These are phyloP conservation scores for Endocarpon pusillum DNA, from an alignment of 495 filamentous ascomycete genomes.

Conservation along the genomic window DNA sequence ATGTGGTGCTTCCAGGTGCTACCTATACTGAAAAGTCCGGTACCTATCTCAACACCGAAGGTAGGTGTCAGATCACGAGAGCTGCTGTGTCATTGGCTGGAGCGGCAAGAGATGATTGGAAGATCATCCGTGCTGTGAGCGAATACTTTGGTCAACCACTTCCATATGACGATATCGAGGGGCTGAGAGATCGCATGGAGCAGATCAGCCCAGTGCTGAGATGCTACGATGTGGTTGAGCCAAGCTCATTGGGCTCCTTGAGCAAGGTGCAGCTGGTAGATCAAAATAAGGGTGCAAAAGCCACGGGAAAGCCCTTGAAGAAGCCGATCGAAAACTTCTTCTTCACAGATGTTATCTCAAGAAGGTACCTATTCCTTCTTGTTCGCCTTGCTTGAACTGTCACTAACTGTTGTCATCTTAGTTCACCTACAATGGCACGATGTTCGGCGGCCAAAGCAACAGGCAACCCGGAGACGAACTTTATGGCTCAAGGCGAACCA, in stretches of 20 bases:
- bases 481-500: conserved; percentile 64
- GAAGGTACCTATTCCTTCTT: conserved; percentile 45
- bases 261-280: conserved; percentile 88
- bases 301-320: conserved; percentile 49
- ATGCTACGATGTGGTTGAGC: conserved; percentile 80
- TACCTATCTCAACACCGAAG: conserved; percentile 95
- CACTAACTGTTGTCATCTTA: conserved; percentile 16
- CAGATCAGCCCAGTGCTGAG: conserved; percentile 82
- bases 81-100: conserved; percentile 73
- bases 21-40: conserved; percentile 96
- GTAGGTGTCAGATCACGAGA: conserved; percentile 81
- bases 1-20: conserved; percentile 83
- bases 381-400: conserved; percentile 2
- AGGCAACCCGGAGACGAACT: conserved; percentile 57
- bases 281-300: conserved; percentile 73
- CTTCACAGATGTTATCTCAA: conserved; percentile 89
- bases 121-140: conserved; percentile 80
- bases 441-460: conserved; percentile 71
- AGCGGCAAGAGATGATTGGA: conserved; percentile 91
- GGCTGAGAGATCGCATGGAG: conserved; percentile 79
- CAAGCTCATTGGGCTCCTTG: conserved; percentile 46
- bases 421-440: conserved; percentile 92
- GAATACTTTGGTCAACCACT: conserved; percentile 81
- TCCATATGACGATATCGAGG: conserved; percentile 82
- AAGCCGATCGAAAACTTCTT: conserved; percentile 87